Base-by-base conservation (phyloP, 352 stramenopile species). In the Peronospora tabacina region DNA sequence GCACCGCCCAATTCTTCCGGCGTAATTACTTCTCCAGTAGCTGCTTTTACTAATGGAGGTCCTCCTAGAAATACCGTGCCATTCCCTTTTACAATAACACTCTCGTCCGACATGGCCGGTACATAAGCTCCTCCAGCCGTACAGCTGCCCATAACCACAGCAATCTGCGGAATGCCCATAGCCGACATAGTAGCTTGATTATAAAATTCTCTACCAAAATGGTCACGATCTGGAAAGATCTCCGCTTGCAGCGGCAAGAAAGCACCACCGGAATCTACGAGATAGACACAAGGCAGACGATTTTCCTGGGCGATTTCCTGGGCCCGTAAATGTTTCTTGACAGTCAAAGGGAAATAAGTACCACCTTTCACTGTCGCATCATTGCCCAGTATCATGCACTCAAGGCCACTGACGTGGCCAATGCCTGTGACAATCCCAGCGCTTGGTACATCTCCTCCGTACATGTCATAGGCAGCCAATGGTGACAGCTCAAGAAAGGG, bases 131-230 rank as follows among this genome's bases (percentile, higher is more conserved):
- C 96, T 44, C 96, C 96, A 15, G 96, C 96, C 8, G 95, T 99
- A 58, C 95, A 99, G 11, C 82, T 97, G 24, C 96, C 96, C 79
- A 98, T 97, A 33, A 99, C 94, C 29, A 98, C 91, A 9, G 95
- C 93, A 48, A 99, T 92, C 68, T 99, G 96, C 12, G 95, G 90
- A 47, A 99, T 97, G 9, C 93, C 93, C 49, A 62, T 56, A 5
- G 87, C 77, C 32, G 82, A 97, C 93, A 98, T 98, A 53, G 76
- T 96, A 6, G 95, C 94, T 68, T 99, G 95, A 75, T 99, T 98
- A 68, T 96, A 99, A 64, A 99, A 99, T 55, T 98, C 98, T 7
- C 96, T 72, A 35, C 96, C 96, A 78, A 99, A 99, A 55, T 97
- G 86, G 52, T 97, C 85, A 37, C 79, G 81, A 56, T 99, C 95